These are phyloP conservation scores for Talaromyces sp. DNA, from an alignment of 2,329 filamentous ascomycete species.

Conservation along the genomic window DNA sequence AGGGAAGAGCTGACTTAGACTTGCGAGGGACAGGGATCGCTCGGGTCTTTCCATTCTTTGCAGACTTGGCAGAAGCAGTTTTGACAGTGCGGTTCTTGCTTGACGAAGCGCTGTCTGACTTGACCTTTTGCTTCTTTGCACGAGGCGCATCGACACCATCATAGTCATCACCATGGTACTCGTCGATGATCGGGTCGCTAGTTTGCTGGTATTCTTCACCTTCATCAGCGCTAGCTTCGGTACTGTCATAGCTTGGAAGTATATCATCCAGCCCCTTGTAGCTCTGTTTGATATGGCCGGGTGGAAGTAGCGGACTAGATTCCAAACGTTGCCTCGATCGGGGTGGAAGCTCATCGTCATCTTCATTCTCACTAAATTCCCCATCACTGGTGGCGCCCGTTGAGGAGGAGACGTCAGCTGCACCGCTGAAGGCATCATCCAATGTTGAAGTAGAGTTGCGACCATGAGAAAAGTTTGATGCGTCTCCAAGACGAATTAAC, in stretches of 20 bases:
- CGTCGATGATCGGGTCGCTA: conserved; percentile 56
- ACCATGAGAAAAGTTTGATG: conserved; percentile 88
- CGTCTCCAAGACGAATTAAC: conserved; percentile 91
- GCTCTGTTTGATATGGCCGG: conserved; percentile 44
- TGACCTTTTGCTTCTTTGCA: conserved; percentile 54
- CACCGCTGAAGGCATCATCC: conserved; percentile 89
- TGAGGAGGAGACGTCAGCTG: conserved; percentile 71
- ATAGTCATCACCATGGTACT: conserved; percentile 46
- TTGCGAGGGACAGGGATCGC: conserved; percentile 36
- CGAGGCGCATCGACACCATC: conserved; percentile 42
- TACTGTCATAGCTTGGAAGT: conserved; percentile 56
- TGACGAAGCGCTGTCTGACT: conserved; percentile 34
- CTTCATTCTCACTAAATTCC: conserved; percentile 58
- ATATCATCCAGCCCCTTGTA: conserved; percentile 52
- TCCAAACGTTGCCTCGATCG: conserved; percentile 44
- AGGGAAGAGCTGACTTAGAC: conserved; percentile 12
- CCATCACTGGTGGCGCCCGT: conserved; percentile 81
- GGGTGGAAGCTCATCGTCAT: conserved; percentile 52
- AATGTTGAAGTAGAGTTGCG: conserved; percentile 89
- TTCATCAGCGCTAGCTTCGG: conserved; percentile 61
- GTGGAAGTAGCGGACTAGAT: conserved; percentile 44
- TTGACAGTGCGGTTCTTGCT: conserved; percentile 30
- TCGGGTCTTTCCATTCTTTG: conserved; percentile 37
- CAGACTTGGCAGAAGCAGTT: conserved; percentile 25
- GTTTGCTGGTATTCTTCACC: conserved; percentile 54